Conservation (phyloP, 305 asterid genomes). For the Euphrasia arctica region DNA sequence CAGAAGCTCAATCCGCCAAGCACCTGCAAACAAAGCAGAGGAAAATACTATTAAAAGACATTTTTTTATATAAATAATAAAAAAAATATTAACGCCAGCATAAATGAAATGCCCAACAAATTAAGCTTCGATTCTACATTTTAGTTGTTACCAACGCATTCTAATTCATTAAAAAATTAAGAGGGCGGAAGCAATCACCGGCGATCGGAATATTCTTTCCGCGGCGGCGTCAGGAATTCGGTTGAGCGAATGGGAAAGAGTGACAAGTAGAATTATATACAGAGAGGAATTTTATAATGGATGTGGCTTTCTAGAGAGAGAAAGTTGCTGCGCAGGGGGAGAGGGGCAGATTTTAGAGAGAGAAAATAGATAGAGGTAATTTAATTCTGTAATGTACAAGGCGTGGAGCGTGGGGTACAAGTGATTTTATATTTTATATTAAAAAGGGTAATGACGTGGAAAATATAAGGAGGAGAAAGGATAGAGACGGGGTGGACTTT, state of each 20-base stretch:
- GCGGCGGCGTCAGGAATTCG: conserved; percentile 24
- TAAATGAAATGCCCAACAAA: not conserved
- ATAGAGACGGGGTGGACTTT: conserved; percentile 30
- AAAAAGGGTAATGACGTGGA: conserved; percentile 30
- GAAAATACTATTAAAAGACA: conserved; percentile 3
- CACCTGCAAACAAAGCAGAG: conserved; percentile 9
- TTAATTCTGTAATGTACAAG: conserved; percentile 26
- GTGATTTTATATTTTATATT: not conserved
- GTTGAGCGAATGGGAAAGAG: conserved; percentile 19
- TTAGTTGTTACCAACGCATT: not conserved
- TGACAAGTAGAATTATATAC: conserved; percentile 19
- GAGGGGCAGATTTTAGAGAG: conserved; percentile 21
- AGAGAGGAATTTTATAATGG: conserved; percentile 1
- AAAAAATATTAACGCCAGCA: conserved; percentile 1
- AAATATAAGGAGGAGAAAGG: conserved; percentile 23
- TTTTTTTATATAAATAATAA: too few relatives aligned
- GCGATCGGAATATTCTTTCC: conserved; percentile 33
- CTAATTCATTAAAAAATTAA: not conserved
- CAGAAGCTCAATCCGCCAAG: conserved; percentile 11
- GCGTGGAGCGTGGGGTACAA: not conserved
- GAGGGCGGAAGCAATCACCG: conserved; percentile 27
- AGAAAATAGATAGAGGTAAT: conserved; percentile 23
- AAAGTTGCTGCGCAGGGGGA: conserved; percentile 23
- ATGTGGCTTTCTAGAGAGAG: conserved; percentile 32
- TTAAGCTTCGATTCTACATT: conserved; percentile 22